Conservation (phyloP, 1,139 yeast genomes). For the Geotrichum bryndzae region DNA sequence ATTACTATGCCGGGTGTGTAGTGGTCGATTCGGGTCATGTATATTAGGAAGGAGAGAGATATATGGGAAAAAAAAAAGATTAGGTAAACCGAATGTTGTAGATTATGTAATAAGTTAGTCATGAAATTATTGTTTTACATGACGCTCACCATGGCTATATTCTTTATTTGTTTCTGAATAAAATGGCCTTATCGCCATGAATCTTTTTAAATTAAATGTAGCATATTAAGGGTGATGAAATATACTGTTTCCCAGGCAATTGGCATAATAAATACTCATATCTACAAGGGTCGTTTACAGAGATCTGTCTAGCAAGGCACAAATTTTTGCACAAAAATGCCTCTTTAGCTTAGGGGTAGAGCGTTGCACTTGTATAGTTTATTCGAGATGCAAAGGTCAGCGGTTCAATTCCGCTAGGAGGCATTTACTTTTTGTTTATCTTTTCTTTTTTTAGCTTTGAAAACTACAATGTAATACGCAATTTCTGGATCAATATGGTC, state of each 20-base stretch:
- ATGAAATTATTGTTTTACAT: no score
- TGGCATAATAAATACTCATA: no score
- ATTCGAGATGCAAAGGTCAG: conserved; percentile 5
- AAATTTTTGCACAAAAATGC: background rate
- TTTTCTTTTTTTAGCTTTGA: background rate
- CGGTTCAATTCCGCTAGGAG: conserved; percentile 11
- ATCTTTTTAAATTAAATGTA: no score
- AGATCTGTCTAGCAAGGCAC: no score
- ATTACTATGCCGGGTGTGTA: background rate
- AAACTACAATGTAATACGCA: background rate
- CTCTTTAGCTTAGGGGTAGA: conserved; percentile 5
- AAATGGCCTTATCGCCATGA: no score
- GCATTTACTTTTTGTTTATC: background rate
- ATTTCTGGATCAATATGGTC: no score
- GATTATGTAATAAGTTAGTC: no score
- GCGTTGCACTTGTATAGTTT: background rate
- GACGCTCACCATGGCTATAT: no score
- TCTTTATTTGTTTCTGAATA: no score
- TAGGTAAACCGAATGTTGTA: no score
- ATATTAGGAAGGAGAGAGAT: background rate
- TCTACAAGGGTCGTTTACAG: background rate
- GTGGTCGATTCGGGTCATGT: background rate
- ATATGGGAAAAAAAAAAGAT: background rate
- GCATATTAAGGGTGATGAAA: no score
- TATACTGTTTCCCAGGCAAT: no score